Base-by-base conservation (phyloP, 2,329 filamentous ascomycete species). In the Escovopsis sp. region DNA sequence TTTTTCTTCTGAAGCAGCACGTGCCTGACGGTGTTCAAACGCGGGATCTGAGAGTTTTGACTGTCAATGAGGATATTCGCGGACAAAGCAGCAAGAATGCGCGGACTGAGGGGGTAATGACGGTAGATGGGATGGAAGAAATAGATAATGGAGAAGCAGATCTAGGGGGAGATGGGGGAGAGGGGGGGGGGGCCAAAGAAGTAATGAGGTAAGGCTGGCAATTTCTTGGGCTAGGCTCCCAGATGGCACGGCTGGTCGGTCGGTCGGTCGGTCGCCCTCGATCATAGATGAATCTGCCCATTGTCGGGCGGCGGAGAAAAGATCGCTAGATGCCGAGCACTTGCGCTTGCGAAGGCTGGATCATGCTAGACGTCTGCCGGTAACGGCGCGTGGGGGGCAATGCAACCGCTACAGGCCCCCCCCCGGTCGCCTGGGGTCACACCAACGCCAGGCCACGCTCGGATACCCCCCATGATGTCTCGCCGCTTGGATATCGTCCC, bases 311-410 rank as follows among this genome's bases (percentile, higher is more conserved):
- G 27, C 8, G 11, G 27, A 11, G 27, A 30, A 30, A 30, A 30
- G 27, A 30, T 30, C 27, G 27, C 27, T 30, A 9, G 27, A 30
- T 30, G 27, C 8, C 5, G 27, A 30, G 27, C 27, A 30, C 27
- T 30, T 30, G 27, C 27, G 27, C 27, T 30, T 30, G 27, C 27
- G 11, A 30, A 9, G 27, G 27, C 27, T 30, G 11, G 27, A 30
- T 30, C 27, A 30, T 41, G 38, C 32, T 39, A 31, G 31, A 32
- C 29, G 37, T 31, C 30, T 37, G 40, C 37, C 40, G 43, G 41
- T 24, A 40, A 33, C 44, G 42, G 44, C 14, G 34, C 35, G 44
- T 43, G 41, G 44, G 41, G 44, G 25, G 37, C 30, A 38, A 38
- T 30, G 20, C 20, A 25, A 32, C 25, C 13, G 39, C 39, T 43